phyloP scores from a whole-genome alignment of 371 early-diverging fungal species.

The Parasitella parasitica region DNA sequence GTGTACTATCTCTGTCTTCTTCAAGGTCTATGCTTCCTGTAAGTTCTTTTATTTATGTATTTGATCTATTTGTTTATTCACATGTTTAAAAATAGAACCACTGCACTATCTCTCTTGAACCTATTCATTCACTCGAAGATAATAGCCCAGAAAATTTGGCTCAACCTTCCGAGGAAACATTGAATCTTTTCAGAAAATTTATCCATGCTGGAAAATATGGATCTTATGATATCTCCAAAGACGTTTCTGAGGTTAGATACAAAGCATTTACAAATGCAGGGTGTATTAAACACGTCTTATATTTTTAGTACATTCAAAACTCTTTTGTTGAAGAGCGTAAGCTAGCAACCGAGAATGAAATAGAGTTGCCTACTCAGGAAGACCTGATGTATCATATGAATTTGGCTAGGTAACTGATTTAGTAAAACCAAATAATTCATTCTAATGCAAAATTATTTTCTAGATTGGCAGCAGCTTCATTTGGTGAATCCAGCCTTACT shows the following conservation, averaged over 20 bases:
- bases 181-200: constrained; percentile 49
- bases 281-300: background rate
- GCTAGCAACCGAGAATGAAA: constrained; percentile 35
- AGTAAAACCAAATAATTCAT: background rate
- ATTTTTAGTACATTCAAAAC: constrained; percentile 53
- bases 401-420: constrained; percentile 14
- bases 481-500: constrained; percentile 36
- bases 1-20: constrained; percentile 48
- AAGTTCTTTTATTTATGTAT: constrained; percentile 15
- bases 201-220: constrained; percentile 44
- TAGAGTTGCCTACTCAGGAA: constrained; percentile 39
- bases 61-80: background rate
- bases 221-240: constrained; percentile 52
- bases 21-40: constrained; percentile 63
- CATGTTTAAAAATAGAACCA: constrained; percentile 34
- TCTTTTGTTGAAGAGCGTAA: constrained; percentile 57
- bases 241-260: constrained; percentile 52
- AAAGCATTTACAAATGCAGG: background rate
- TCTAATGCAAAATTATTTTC: background rate
- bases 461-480: constrained; percentile 40
- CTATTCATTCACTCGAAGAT: constrained; percentile 14
- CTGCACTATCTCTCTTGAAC: constrained; percentile 44
- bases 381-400: constrained; percentile 49
- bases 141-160: constrained; percentile 3
- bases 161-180: constrained; percentile 26